Base-by-base conservation (phyloP, 176 grass and related monocot species). In the Saccharum spontaneum region DNA sequence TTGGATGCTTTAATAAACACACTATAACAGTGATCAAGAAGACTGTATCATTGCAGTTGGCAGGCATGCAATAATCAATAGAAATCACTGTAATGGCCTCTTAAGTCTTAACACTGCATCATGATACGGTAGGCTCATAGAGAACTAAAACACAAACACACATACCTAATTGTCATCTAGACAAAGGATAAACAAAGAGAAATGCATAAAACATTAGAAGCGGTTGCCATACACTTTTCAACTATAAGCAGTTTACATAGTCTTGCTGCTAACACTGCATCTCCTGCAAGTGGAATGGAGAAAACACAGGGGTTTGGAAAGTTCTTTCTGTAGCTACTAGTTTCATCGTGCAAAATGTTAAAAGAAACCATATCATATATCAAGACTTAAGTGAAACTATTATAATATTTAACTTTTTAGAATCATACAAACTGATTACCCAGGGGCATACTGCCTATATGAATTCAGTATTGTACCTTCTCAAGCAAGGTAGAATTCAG, bases 401-500 rank as follows among this genome's bases (percentile, higher is more conserved):
- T 33, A 73, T 30, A 44, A 33, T 24, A 59, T 31, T 49, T 61
- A 73, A 60, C 7, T 22, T 79, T 41, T 37, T 73, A 84, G 37
- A 40, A 81, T 67, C 38, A 44, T 73, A 67, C 68, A 18, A n/a
- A 59, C 1, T 45, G 43, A 82, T 28, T 73, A 83, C 11, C 31
- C 67, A 87, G 15, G 75, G 36, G n/a, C 39, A 78, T 23, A 79
- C 18, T 17, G 40, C 39, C 76, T n/a, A 81, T 52, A 62, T 20
- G 11, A 85, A 48, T 62, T 52, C 28, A 80, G 61, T 79, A 83
- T 39, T 69, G 22, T 83, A 95, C 96, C 93, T 92, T 95, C 81
- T 98, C 88, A 26, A 98, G 83, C 67, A 98, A 87, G 57, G 89
- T 90, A 73, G 67, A 75, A 71, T 88, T 92, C 3, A 87, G 37